Evolutionary conservation across 2,329 filamentous ascomycete genomes (phyloP), one percentile per base, ranked within the genome.

Genomic region (Botryotinia narcissicola): DNA sequence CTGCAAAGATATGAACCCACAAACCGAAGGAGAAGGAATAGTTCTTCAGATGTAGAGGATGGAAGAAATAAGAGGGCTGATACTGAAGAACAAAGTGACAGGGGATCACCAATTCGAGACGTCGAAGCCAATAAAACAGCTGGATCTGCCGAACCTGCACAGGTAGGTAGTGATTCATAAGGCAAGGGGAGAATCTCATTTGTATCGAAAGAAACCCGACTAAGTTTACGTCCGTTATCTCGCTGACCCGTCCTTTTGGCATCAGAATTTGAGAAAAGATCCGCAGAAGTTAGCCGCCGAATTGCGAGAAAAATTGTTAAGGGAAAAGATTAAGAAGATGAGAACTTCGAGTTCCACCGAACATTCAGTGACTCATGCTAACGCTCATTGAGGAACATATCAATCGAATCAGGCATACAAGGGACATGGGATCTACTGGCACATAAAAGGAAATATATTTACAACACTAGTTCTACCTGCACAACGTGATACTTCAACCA

Each of bases 11-110:
- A 81, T 77, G 80, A 80, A 63, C 79, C 79, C 46, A 75, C 77
- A 75, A 81, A 78, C 75, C 82, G 82, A 75, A 85, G 84, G 76
- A 86, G 85, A 80, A 84, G 83, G 78, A 87, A 84, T 80, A 83
- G 83, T 76, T 88, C 87, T 46, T 60, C 87, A 72, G 77, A 79
- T 75, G 75, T 76, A 79, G 84, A 85, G 81, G 84, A 83, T 80
- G 81, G 81, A 80, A 85, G 83, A 83, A 81, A 84, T 82, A 87
- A 83, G 82, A 85, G 84, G 81, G 87, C 86, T 89, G 88, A 90
- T 88, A 82, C 82, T 86, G 83, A 84, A 82, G 82, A 83, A 83
- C 81, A 85, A 82, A 81, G 83, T 80, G 84, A 82, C 82, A 79
- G 76, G 74, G 73, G 73, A 75, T 77, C 76, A 18, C 70, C 77